Conservation (phyloP, 2,329 filamentous ascomycete species). For the Chaetomium globosum region DNA sequence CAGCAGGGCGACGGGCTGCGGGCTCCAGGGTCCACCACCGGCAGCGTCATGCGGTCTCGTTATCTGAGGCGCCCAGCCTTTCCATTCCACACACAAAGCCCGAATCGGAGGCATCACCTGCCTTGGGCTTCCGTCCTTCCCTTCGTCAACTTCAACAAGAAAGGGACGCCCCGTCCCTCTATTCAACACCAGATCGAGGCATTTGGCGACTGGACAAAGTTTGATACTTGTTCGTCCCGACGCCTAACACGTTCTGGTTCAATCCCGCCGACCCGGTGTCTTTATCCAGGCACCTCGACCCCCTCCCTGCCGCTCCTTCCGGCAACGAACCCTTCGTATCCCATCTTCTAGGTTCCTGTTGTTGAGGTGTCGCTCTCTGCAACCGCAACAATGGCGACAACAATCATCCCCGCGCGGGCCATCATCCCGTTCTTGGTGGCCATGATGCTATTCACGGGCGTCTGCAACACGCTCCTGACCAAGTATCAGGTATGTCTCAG, state of each 20-base stretch:
- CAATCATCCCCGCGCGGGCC: slow-evolving; percentile 68
- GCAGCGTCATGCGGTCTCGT: slow-evolving; percentile 25
- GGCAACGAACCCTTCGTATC: neutral
- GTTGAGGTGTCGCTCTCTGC: neutral
- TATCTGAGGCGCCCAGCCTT: slow-evolving; percentile 20
- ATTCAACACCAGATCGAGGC: slow-evolving; percentile 18
- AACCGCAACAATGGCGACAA: slow-evolving; percentile 29
- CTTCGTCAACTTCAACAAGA: neutral
- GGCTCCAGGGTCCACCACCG: slow-evolving; percentile 11
- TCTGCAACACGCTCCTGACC: slow-evolving; percentile 94
- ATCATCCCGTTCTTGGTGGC: slow-evolving; percentile 82
- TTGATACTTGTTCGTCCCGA: neutral
- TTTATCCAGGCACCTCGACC: slow-evolving; percentile 22
- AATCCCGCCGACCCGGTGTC: slow-evolving; percentile 18
- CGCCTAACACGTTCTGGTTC: slow-evolving; percentile 13
- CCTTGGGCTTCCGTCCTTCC: slow-evolving; percentile 8
- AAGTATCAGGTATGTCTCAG: slow-evolving; percentile 77
- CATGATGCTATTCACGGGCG: slow-evolving; percentile 96
- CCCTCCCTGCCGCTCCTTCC: neutral
- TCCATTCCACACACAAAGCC: slow-evolving; percentile 14
- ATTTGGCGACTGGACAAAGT: neutral
- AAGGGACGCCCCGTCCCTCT: slow-evolving; percentile 16
- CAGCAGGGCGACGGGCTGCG: slow-evolving; percentile 21
- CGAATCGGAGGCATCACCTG: slow-evolving; percentile 14
- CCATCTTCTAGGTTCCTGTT: neutral